Evolutionary conservation across 345 rosid genomes (phyloP).

Genomic region (Aquilaria yunnanensis): DNA sequence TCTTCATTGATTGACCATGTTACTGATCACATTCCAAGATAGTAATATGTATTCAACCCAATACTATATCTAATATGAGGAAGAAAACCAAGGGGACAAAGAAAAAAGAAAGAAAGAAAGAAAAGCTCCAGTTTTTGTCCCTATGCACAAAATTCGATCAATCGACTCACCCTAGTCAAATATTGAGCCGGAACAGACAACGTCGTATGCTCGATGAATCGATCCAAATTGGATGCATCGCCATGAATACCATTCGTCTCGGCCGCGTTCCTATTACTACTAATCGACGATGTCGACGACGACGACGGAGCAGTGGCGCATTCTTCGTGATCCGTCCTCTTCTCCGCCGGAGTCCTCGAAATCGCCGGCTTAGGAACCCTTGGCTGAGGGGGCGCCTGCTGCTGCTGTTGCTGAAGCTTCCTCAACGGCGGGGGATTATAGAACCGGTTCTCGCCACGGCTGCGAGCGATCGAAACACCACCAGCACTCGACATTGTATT

Average conservation of each 20-base stretch:
- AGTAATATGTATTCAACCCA: too few species aligned
- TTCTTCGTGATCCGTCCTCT: conserved; percentile 19
- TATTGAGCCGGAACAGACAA: conserved; percentile 55
- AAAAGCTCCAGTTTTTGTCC: too few species aligned
- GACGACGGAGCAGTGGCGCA: conserved; percentile 10
- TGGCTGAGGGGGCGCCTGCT: conserved; percentile 23
- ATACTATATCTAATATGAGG: too few species aligned
- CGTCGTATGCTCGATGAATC: conserved; percentile 78
- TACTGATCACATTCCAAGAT: too few species aligned
- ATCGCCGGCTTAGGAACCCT: conserved; percentile 10
- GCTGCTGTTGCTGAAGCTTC: conserved; percentile 35
- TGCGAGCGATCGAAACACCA: conserved; percentile 34
- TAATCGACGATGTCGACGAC: neutral
- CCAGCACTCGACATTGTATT: conserved; percentile 40
- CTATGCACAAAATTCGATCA: too few species aligned
- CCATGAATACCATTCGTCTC: neutral
- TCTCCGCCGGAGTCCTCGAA: conserved; percentile 15
- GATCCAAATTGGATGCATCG: conserved; percentile 70
- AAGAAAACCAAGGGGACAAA: too few species aligned
- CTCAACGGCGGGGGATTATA: conserved; percentile 47
- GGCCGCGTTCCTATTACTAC: conserved; percentile 14
- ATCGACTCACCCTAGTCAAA: conserved; percentile 49
- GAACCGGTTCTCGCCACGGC: conserved; percentile 43
- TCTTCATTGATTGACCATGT: too few species aligned
- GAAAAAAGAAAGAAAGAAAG: too few species aligned